These are phyloP conservation scores for Umbelopsis vinacea DNA, from an alignment of 192 early-diverging fungal genomes.

Conservation along the genomic window DNA sequence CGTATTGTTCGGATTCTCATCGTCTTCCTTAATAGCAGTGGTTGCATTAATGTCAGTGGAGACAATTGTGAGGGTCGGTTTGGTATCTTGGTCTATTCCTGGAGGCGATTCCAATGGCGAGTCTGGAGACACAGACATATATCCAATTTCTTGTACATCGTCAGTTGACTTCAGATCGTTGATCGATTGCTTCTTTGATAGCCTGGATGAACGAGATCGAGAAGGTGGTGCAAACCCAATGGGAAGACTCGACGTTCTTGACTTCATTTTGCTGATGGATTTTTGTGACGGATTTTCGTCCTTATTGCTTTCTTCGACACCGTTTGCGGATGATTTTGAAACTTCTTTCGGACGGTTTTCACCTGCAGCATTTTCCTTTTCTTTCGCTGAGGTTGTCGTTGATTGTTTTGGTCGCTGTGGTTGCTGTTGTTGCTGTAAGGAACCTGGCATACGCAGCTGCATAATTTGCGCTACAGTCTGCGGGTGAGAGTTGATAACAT, in stretches of 20 bases:
- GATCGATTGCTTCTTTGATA: slow-evolving; percentile 19
- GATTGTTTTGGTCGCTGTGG: slow-evolving; percentile 33
- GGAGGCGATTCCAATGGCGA: slow-evolving; percentile 1
- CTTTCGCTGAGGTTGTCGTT: slow-evolving; percentile 21
- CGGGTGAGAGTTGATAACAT: slow-evolving; percentile 50
- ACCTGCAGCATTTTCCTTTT: not conserved
- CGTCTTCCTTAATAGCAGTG: not conserved
- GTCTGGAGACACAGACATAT: slow-evolving; percentile 21
- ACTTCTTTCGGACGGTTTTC: not conserved
- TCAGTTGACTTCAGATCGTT: slow-evolving; percentile 2
- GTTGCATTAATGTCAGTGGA: not conserved
- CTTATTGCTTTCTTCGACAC: not conserved
- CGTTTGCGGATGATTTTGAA: not conserved
- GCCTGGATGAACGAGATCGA: slow-evolving; percentile 35
- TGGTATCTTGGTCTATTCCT: not conserved
- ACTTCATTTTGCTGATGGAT: slow-evolving; percentile 12
- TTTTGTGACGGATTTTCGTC: not conserved
- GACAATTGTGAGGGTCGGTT: not conserved
- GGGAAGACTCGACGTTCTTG: slow-evolving; percentile 22
- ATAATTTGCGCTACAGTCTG: slow-evolving; percentile 50
- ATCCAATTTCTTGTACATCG: not conserved
- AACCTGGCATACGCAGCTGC: slow-evolving; percentile 51
- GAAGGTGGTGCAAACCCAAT: slow-evolving; percentile 41
- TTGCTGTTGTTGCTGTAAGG: slow-evolving; percentile 44
- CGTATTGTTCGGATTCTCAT: not conserved